Percentiles rank a stretch among this genome's conserved stretches.
Conservation (phyloP, 228 moss, liverwort and hornwort genomes). For the Sphagnum fallax region DNA sequence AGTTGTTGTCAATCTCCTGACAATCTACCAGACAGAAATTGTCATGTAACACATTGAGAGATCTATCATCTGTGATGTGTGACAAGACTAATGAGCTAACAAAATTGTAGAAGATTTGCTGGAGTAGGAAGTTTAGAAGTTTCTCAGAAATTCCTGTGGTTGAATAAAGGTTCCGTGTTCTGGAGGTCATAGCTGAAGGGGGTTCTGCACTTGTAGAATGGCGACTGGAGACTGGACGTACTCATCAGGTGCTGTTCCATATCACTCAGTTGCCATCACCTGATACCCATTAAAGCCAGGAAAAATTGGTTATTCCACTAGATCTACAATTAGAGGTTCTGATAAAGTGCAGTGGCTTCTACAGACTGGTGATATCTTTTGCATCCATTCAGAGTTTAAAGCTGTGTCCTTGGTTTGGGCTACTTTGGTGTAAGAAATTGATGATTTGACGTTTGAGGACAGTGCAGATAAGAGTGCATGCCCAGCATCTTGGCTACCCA, state of each 20-base stretch:
- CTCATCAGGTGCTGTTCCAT: slow-evolving; percentile 62
- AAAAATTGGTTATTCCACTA: not conserved
- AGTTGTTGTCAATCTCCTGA: too few species aligned
- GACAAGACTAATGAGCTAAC: too few species aligned
- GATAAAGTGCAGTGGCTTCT: too few species aligned
- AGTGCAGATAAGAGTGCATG: slow-evolving; percentile 93
- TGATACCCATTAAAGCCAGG: not conserved
- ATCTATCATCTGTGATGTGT: too few species aligned
- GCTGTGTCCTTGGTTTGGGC: too few species aligned
- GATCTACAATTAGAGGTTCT: not conserved
- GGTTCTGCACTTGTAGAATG: slow-evolving; percentile 94
- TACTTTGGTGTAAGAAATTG: too few species aligned
- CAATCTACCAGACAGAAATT: too few species aligned
- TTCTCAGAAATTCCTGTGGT: not conserved
- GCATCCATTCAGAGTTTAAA: too few species aligned
- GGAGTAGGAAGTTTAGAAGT: too few species aligned
- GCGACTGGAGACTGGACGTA: slow-evolving; percentile 96
- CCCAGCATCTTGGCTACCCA: slow-evolving; percentile 83
- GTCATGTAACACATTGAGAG: too few species aligned
- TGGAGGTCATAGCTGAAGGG: slow-evolving; percentile 70
- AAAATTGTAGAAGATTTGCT: too few species aligned
- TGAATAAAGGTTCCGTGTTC: slow-evolving; percentile 58
- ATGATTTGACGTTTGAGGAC: not conserved
- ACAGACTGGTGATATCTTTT: too few species aligned
- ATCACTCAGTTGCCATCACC: not conserved